These are phyloP conservation scores for Trichophaea hybrida DNA, from an alignment of 2,329 filamentous ascomycete genomes.

Conservation along the genomic window DNA sequence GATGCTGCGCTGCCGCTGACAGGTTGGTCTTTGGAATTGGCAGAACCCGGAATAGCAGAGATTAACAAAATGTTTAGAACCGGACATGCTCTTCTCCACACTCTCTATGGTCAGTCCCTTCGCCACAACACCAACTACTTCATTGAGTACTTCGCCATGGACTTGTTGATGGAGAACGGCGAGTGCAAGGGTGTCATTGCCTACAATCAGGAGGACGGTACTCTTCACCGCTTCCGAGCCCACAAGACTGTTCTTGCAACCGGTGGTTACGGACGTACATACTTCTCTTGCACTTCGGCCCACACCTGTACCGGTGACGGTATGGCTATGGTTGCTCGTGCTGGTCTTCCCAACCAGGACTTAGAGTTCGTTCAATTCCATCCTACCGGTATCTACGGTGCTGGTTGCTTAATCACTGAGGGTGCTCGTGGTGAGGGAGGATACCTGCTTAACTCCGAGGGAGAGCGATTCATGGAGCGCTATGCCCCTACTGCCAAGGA, in stretches of 20 bases:
- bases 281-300: conserved; percentile 95
- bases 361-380: conserved; percentile 99
- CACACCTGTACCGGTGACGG: conserved; percentile 98
- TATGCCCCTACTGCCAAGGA: conserved; percentile 97
- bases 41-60: not conserved
- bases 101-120: conserved; percentile 92
- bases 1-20: conserved; percentile 91
- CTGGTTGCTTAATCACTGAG: conserved; percentile 94
- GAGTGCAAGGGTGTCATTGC: conserved; percentile 93
- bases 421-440: conserved; percentile 96
- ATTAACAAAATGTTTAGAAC: conserved; percentile 42
- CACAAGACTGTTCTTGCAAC: conserved; percentile 96
- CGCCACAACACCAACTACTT: conserved; percentile 99
- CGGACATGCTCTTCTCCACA: conserved; percentile 93
- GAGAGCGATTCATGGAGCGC: conserved; percentile 98
- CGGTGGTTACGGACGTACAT: conserved; percentile 92
- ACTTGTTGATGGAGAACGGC: conserved; percentile 94
- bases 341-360: conserved; percentile 96
- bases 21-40: conserved; percentile 11
- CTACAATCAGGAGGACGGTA: conserved; percentile 98
- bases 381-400: conserved; percentile 96
- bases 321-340: conserved; percentile 98
- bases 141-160: conserved; percentile 96
- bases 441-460: conserved; percentile 92
- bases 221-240: conserved; percentile 87